phyloP scores from a whole-genome alignment of 2,329 filamentous ascomycete species.

The Paracoccidioides lutzii region DNA sequence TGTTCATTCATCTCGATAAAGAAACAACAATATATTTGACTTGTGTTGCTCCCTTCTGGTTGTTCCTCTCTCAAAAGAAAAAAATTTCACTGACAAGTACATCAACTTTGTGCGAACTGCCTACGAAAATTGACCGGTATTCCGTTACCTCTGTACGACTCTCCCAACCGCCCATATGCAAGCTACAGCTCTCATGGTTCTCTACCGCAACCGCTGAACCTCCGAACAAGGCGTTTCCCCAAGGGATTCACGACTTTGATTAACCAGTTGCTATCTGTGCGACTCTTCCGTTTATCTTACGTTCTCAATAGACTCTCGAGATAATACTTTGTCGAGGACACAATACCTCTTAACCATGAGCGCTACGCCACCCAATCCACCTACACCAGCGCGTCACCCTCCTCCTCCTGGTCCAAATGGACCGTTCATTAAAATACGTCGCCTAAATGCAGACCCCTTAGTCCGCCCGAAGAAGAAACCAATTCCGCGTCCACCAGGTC shows the following conservation, averaged over 20 bases:
- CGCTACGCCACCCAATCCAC: constrained; percentile 30
- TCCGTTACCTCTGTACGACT: too few species aligned
- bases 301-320: neutral
- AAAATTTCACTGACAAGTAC: too few species aligned
- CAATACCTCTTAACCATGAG: constrained; percentile 12
- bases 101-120: too few species aligned
- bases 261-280: neutral
- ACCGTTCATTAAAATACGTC: constrained; percentile 34
- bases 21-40: too few species aligned
- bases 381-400: constrained; percentile 33
- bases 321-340: neutral
- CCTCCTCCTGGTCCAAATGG: constrained; percentile 35
- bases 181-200: neutral
- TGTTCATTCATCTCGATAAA: too few species aligned
- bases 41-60: too few species aligned
- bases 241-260: neutral
- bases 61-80: too few species aligned
- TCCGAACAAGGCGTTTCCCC: neutral
- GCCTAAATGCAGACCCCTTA: constrained; percentile 48
- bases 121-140: too few species aligned
- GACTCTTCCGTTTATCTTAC: neutral
- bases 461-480: constrained; percentile 46
- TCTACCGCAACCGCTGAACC: neutral
- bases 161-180: too few species aligned
- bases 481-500: constrained; percentile 14